Base-by-base conservation (phyloP, 306 rosid genomes). In the Mucuna pruriens region DNA sequence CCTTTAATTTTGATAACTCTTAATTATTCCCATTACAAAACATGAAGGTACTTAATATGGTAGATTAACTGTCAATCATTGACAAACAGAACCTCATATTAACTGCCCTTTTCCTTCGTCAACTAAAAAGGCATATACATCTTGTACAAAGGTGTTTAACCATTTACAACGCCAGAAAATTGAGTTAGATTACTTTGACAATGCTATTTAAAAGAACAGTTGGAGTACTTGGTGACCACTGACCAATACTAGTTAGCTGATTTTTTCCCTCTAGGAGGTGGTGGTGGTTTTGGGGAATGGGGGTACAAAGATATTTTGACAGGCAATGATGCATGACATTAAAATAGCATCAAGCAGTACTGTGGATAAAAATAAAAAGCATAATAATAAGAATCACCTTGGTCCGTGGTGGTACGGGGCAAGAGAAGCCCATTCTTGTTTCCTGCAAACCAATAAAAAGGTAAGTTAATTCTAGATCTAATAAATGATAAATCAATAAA, bases 341-440 rank as follows among this genome's bases (percentile, higher is more conserved):
- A 33, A 52, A 71, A 64, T 62, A 62, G 72, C 22, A 65, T 10
- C 77, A 65, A 45, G 22, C 16, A 57, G 6, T 25, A 54, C 31
- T n/a, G 66, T 26, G 45, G 40, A 57, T 39, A 71, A 69, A 44
- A 76, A 42, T 10, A 60, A 48, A 51, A 19, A 63, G 33, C 34
- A 34, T 34, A 52, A 63, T 34, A 51, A 33, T 10, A 0, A 1
- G 31, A 83, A 62, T 54, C 34, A 88, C 97, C 98, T 90, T 92
- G 98, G 80, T 94, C 97, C 9, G 98, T 92, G 60, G 97, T 91
- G 65, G 89, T 91, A 85, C 92, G 98, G 11, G 98, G 97, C 82
- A 94, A 76, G 25, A 94, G 92, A 83, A 94, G 98, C 33, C 98
- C 97, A 8, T 94, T 94, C 82, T 90, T 94, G 81, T 94, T 94